Base-by-base conservation (phyloP, 2,329 filamentous ascomycete genomes). In the Ophiostoma perfectum region DNA sequence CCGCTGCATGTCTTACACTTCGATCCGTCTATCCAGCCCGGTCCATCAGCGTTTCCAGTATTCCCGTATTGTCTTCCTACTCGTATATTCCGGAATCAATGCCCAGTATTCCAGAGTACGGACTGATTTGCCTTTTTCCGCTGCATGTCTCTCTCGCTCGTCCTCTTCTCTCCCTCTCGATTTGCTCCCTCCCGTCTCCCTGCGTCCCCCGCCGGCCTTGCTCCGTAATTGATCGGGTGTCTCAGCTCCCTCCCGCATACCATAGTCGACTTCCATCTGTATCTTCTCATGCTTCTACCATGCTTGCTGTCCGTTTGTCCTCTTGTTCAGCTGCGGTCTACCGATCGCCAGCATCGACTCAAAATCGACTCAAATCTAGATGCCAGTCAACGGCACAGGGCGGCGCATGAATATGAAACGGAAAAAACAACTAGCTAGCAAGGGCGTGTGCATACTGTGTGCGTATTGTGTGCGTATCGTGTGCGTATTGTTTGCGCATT, bases 1-100 rank as follows among this genome's bases (percentile, higher is more conserved):
- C 62, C 41, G 62, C 62, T 64, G 62, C 62, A 64, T 64, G 62
- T 64, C 62, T 64, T 12, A 45, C 39, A 55, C 27, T 55, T 18
- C 49, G 27, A 18, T 18, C 27, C n/a, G 49, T 55, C 49, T 8
- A 6, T 12, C 18, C 49, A n/a, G 18, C n/a, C 27, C 27, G 27
- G 27, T 27, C 27, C 2, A 27, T 27, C 27, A 27, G 27, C 27
- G 27, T 27, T 27, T 27, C 27, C 49, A 55, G 45, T 47, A 47
- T 47, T 47, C 3, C 49, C 8, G 49, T 4, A 27, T 8, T 55
- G n/a, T 27, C 45, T 47, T 16, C 12, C 11, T 55, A 55, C 27
- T 27, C 27, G 27, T 27, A 27, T 27, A 27, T 27, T 27, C 27
- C 27, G 27, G 27, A 27, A 27, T 27, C 27, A 27, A 1, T 27